Base-by-base conservation (phyloP, 441 rosid species). In the Metrosideros polymorpha region DNA sequence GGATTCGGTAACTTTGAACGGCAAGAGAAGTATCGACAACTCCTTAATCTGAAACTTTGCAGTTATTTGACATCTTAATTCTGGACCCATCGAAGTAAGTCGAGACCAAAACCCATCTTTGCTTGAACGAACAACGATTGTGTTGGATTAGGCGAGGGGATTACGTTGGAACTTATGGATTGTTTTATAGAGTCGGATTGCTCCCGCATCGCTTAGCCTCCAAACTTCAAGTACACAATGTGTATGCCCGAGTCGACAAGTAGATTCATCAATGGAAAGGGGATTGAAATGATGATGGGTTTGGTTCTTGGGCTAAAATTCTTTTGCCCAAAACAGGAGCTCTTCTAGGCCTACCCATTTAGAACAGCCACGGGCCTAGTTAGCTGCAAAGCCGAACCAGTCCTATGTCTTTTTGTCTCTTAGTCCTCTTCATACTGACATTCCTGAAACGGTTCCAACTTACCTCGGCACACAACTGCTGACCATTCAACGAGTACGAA, bases 231-330 rank as follows among this genome's bases (percentile, higher is more conserved):
- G 12, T n/a, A n/a, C n/a, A n/a, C n/a, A n/a, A n/a, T n/a, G n/a
- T n/a, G n/a, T n/a, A n/a, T n/a, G n/a, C n/a, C n/a, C n/a, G n/a
- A n/a, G n/a, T n/a, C n/a, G n/a, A n/a, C n/a, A n/a, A n/a, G n/a
- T n/a, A n/a, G n/a, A n/a, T n/a, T n/a, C n/a, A n/a, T n/a, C n/a
- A 1, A 5, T 18, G 45, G 79, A 66, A 32, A 32, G 76, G 76
- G 43, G 0, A 35, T 0, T 0, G 0, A 32, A 18, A 63, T 39
- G 77, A 35, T 9, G 79, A 22, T 0, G 79, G 79, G 79, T 71
- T 66, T 35, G 6, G 47, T 15, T 39, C 43, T 71, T 71, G 79
- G 17, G 79, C 79, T 71, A 42, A 39, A 22, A 12, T 22, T 12
- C 25, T 32, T 13, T 18, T 39, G 79, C 79, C n/a, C n/a, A 43